A percentile compares a stretch with the other conserved stretches of the same genome.
Evolutionary conservation across 306 rosid species (phyloP).

Genomic region (Cucurbita pepo): DNA sequence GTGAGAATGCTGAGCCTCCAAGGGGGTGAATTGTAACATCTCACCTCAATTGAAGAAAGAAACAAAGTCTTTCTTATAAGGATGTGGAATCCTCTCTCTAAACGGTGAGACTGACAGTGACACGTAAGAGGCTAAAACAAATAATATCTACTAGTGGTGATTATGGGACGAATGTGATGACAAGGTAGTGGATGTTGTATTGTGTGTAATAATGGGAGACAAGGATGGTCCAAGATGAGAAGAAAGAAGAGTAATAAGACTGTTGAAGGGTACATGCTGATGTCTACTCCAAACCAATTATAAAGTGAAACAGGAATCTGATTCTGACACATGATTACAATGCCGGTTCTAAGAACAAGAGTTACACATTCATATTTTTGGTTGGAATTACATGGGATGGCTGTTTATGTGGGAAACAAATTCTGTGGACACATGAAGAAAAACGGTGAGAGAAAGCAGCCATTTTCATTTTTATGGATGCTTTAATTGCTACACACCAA

Average conservation of each 20-base stretch:
- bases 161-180: neutral
- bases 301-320: too few relatives aligned
- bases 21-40: too few relatives aligned
- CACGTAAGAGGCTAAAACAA: too few relatives aligned
- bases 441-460: neutral
- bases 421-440: neutral
- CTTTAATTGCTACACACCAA: neutral
- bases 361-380: neutral
- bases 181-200: neutral
- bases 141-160: too few relatives aligned
- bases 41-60: too few relatives aligned
- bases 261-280: neutral
- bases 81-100: too few relatives aligned
- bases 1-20: too few relatives aligned
- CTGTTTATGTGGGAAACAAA: neutral
- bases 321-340: too few relatives aligned
- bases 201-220: neutral
- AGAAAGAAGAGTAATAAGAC: neutral
- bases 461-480: neutral
- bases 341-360: too few relatives aligned
- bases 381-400: conserved; percentile 38
- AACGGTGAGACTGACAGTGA: too few relatives aligned
- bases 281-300: neutral
- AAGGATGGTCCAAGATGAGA: neutral
- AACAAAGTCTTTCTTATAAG: too few relatives aligned